Base-by-base conservation (phyloP, 2,329 filamentous ascomycete genomes). In the Fusarium sp. region DNA sequence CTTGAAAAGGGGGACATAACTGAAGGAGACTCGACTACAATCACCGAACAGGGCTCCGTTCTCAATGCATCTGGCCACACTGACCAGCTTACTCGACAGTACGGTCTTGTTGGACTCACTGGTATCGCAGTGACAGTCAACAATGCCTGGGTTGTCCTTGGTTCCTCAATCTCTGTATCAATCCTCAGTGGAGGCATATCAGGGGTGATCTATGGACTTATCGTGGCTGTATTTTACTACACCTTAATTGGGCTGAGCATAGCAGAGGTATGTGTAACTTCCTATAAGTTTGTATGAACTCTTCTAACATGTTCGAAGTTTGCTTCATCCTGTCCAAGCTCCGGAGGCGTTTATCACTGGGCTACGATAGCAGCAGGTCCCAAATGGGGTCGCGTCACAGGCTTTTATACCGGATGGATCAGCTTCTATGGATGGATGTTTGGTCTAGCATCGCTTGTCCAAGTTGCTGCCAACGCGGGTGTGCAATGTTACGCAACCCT, bases 371-470 rank as follows among this genome's bases (percentile, higher is more conserved):
- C 73, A 3, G 73, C 73, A 0, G 73, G 73, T 0, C 73, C 68
- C 0, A 72, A 58, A 63, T 74, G 73, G 73, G 73, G 73, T 1
- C 73, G 73, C 3, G 37, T 72, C 2, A 63, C 64, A 0, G 73
- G 73, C 12, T 75, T 75, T 35, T 75, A 73, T 2, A 59, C 73
- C 0, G 73, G 73, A 4, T 75, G 73, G 73, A 71, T 75, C 54
- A 75, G 75, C 29, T 75, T 75, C 6, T 75, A 75, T 3, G 73
- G 73, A 7, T 75, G 73, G 73, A 75, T 75, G 73, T 75, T 75
- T 18, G 73, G 73, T 6, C 62, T 75, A 0, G 73, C 73, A 37
- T 73, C 73, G 1, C 10, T 75, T 0, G 73, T 75, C 15, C 73
- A 75, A 26, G 63, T 75, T 3, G 59, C 69, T 1, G 73, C 73